Percentiles rank a stretch among this genome's conserved stretches.
Conservation (phyloP, 1,139 yeast genomes). For the Suhomyces chickasaworum region DNA sequence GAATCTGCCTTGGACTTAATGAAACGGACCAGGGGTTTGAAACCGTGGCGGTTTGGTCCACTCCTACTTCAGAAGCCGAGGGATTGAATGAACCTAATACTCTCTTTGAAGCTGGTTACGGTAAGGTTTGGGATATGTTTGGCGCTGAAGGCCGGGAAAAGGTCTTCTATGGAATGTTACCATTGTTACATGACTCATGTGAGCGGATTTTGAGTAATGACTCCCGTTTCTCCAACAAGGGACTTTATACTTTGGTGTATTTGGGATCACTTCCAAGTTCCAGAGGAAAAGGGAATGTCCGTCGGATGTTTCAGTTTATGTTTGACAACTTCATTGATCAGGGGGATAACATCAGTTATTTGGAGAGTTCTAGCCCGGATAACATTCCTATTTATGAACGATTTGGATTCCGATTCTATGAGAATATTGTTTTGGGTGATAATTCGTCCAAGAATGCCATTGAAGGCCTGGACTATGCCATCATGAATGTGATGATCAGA, state of each 20-base stretch:
- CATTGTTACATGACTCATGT: conserved; percentile 55
- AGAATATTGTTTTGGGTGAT: conserved; percentile 53
- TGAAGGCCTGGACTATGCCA: conserved; percentile 51
- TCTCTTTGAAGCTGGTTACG: conserved; percentile 60
- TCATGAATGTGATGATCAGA: conserved; percentile 62
- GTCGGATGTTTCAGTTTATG: conserved; percentile 59
- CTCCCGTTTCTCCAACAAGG: conserved; percentile 39
- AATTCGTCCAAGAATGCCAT: conserved; percentile 29
- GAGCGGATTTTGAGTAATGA: conserved; percentile 39
- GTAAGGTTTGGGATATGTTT: conserved; percentile 50
- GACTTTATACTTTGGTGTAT: conserved; percentile 60
- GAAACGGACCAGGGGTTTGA: conserved; percentile 52
- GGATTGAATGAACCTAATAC: conserved; percentile 53
- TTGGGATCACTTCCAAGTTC: conserved; percentile 60
- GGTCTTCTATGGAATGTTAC: conserved; percentile 58
- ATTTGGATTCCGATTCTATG: conserved; percentile 56
- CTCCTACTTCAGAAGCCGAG: conserved; percentile 47
- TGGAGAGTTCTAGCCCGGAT: conserved; percentile 56
- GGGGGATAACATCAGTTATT: conserved; percentile 46
- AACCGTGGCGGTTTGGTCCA: conserved; percentile 65
- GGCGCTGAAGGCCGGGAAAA: conserved; percentile 57
- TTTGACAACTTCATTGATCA: conserved; percentile 53
- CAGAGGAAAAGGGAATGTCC: conserved; percentile 68
- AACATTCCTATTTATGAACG: conserved; percentile 61
- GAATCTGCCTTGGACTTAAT: conserved; percentile 53